Evolutionary conservation across 2,329 filamentous ascomycete species (phyloP), one percentile per base, ranked within the genome.

Genomic region (Penicillium sclerotigenum): DNA sequence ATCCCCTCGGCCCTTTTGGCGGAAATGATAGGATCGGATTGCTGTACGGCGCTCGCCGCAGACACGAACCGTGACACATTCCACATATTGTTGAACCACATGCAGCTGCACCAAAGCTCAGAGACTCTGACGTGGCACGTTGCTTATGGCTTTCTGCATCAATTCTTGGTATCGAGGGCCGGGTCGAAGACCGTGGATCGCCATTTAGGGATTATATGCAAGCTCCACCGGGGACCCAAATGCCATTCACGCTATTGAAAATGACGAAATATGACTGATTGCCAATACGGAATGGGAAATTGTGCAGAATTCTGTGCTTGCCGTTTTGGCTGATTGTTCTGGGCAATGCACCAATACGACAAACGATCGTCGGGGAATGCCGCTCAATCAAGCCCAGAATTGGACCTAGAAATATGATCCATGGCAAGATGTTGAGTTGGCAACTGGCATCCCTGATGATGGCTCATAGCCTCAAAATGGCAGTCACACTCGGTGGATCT

Each of bases 51-150:
- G 59, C 59, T 60, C 66, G 65, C 68, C 64, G 63, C 62, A 66
- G 65, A 71, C 65, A 69, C 63, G 67, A 65, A 65, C 64, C 60
- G 67, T 72, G 64, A 68, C 66, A 71, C 64, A 58, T 64, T 67
- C 65, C 65, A 66, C 65, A 68, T 69, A 65, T 65, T 65, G 58
- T 64, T 62, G 59, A 68, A 68, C 67, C 61, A 66, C 65, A 70
- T 73, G 71, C 71, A 73, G 64, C 65, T 73, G 69, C 70, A 70
- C 66, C 68, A 72, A 63, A 71, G 61, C 66, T 70, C 69, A 62
- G 66, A 69, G 64, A 66, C 67, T 73, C 71, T 75, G 73, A 75
- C 73, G 73, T 75, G 73, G 73, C 73, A 66, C 56, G 56, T 62
- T 65, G 59, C 61, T 66, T 73, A 67, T 74, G 72, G 72, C 60